Evolutionary conservation across 176 grass and related monocot genomes (phyloP).

Genomic region (Oryza rufipogon): DNA sequence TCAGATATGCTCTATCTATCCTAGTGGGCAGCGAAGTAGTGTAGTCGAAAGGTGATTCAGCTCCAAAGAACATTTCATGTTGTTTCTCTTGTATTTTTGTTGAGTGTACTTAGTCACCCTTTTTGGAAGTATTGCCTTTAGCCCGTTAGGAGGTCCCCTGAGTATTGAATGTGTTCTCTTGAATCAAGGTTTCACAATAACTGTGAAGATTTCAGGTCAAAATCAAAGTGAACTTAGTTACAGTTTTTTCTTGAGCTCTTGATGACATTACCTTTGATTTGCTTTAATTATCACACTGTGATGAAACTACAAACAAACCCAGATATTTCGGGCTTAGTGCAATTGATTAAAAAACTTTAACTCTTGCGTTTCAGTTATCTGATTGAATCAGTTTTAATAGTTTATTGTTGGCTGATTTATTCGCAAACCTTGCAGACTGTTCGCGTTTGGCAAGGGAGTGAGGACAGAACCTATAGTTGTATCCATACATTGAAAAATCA

Average conservation of each 20-base stretch:
- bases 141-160: too few relatives aligned
- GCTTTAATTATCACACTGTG: not conserved
- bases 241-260: not conserved
- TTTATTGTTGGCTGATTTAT: conserved; percentile 41
- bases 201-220: not conserved
- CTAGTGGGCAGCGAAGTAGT: too few relatives aligned
- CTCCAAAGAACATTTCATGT: not conserved
- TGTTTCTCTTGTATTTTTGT: too few relatives aligned
- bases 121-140: too few relatives aligned
- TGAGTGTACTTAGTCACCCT: too few relatives aligned
- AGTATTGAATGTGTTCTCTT: too few relatives aligned
- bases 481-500: conserved; percentile 74
- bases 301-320: not conserved
- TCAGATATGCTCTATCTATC: not conserved
- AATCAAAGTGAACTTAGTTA: not conserved
- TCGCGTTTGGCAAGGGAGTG: conserved; percentile 85
- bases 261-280: conserved; percentile 8
- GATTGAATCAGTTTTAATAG: not conserved
- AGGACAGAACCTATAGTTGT: conserved; percentile 82
- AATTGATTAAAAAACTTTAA: not conserved
- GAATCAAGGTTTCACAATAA: too few relatives aligned
- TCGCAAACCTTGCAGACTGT: conserved; percentile 77
- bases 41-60: not conserved
- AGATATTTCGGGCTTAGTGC: too few relatives aligned
- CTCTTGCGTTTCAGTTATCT: not conserved